Base-by-base conservation (phyloP, 257 asterid species). In the Jacaranda mimosifolia region DNA sequence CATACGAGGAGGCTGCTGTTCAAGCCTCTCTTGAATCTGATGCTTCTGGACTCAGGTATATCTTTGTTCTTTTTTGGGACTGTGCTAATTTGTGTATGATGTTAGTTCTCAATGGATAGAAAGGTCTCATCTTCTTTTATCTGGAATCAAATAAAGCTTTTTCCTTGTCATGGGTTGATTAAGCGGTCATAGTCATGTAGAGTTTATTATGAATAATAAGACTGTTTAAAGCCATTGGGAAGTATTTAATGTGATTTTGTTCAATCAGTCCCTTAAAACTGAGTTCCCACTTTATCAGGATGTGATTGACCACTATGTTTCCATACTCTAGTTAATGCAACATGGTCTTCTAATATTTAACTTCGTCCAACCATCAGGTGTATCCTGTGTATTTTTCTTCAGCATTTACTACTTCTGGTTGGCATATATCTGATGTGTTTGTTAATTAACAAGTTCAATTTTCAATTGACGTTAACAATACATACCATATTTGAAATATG, bases 21-120 rank as follows among this genome's bases (percentile, higher is more conserved):
- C 94, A 91, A 83, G 97, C 97, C 81, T 93, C 98, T 77, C 97
- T 96, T 77, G 89, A 89, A 73, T 82, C 96, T 62, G 97, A 93
- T 86, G 87, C 89, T 77, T 89, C 98, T 77, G 99, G 97, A 70
- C 98, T 96, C 78, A 93, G 97, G 99, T 93, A 84, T 70, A 67
- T 63, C 32, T 21, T 56, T 59, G 53, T 62, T 45, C 3, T 32
- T 45, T 65, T 35, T 7, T 63, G 63, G 32, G 35, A 38, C 55
- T 76, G 15, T 63, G 38, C 40, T 15, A 3, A 48, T 38, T 38
- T 71, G 63, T 66, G 66, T 12, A 39, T n/a, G 39, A 11, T 51
- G 56, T 38, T 53, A 42, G 72, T 53, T 18, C 53, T 59, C 40
- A 12, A 49, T 14, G 38, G 4, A 43, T 9, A 63, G 39, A 21